phyloP scores from a whole-genome alignment of 2,329 filamentous ascomycete genomes.

The Fusarium sulawesiense region DNA sequence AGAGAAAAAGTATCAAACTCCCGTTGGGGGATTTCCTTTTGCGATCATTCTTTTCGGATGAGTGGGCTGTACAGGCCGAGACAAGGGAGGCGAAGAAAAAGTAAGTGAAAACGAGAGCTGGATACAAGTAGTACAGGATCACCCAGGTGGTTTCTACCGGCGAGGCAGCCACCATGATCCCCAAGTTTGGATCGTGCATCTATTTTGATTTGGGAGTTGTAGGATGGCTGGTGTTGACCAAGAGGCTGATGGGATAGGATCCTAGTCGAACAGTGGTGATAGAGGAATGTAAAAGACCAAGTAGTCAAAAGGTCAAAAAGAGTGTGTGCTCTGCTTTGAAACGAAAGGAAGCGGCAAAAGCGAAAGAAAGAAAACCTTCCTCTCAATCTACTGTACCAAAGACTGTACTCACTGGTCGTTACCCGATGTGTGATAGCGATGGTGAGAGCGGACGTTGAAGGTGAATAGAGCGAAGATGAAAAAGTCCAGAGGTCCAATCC shows the following conservation, averaged over 20 bases:
- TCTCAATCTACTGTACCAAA: conserved; percentile 12
- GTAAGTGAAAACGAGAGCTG: conserved; percentile 60
- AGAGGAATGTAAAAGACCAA: background rate
- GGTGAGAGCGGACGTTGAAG: conserved; percentile 26
- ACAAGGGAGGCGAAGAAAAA: conserved; percentile 68
- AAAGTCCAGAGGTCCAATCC: conserved; percentile 6
- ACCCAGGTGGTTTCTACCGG: conserved; percentile 34
- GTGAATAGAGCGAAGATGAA: conserved; percentile 22
- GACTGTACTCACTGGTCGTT: conserved; percentile 23
- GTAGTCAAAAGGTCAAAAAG: background rate
- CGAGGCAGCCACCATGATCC: conserved; percentile 34
- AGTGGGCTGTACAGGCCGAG: conserved; percentile 66
- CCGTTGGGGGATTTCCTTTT: conserved; percentile 35
- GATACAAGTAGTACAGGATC: conserved; percentile 43
- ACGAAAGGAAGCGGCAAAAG: background rate
- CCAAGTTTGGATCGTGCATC: conserved; percentile 7
- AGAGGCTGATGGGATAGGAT: background rate
- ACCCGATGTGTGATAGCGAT: conserved; percentile 25
- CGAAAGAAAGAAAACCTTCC: background rate
- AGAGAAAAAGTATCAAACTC: conserved; percentile 53
- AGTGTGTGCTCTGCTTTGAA: conserved; percentile 2
- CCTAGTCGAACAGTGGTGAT: background rate
- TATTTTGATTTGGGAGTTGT: background rate
- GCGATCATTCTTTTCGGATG: conserved; percentile 46
- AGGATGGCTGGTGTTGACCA: background rate